Evolutionary conservation across 2,329 filamentous ascomycete genomes (phyloP).

Genomic region (Monascus ruber): DNA sequence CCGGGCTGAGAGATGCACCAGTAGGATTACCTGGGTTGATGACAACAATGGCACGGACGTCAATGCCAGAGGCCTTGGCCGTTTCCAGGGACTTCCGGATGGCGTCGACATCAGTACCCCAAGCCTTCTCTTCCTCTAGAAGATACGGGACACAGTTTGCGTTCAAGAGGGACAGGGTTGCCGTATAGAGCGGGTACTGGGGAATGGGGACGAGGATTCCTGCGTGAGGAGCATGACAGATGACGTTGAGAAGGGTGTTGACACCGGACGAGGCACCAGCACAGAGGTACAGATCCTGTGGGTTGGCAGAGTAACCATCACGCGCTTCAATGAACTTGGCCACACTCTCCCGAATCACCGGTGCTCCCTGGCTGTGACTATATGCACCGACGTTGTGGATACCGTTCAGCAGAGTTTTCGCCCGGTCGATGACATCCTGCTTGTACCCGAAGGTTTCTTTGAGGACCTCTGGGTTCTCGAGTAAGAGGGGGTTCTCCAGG

Average conservation of each 20-base stretch:
- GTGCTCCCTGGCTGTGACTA: conserved; percentile 83
- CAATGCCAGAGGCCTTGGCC: conserved; percentile 64
- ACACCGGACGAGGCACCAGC: conserved; percentile 88
- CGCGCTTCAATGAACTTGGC: conserved; percentile 86
- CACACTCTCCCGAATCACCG: conserved; percentile 76
- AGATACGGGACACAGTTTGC: conserved; percentile 85
- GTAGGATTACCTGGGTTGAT: conserved; percentile 99
- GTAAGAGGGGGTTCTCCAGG: conserved; percentile 75
- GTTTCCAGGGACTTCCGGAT: conserved; percentile 64
- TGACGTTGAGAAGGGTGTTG: conserved; percentile 81
- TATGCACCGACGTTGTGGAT: conserved; percentile 92
- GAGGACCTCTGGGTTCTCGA: conserved; percentile 74
- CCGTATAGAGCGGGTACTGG: conserved; percentile 96
- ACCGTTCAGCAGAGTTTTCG: conserved; percentile 66
- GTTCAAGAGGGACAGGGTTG: conserved; percentile 74
- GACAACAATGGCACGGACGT: conserved; percentile 86
- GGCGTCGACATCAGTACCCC: conserved; percentile 75
- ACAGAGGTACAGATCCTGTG: conserved; percentile 77
- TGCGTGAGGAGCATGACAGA: conserved; percentile 64
- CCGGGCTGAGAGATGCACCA: conserved; percentile 67
- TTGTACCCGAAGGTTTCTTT: conserved; percentile 71
- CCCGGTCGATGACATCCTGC: conserved; percentile 75
- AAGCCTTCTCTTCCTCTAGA: conserved; percentile 73
- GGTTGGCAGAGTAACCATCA: conserved; percentile 76
- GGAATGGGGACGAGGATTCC: conserved; percentile 92